Conservation (phyloP, 192 early-diverging fungal species). For the Podila horticola region DNA sequence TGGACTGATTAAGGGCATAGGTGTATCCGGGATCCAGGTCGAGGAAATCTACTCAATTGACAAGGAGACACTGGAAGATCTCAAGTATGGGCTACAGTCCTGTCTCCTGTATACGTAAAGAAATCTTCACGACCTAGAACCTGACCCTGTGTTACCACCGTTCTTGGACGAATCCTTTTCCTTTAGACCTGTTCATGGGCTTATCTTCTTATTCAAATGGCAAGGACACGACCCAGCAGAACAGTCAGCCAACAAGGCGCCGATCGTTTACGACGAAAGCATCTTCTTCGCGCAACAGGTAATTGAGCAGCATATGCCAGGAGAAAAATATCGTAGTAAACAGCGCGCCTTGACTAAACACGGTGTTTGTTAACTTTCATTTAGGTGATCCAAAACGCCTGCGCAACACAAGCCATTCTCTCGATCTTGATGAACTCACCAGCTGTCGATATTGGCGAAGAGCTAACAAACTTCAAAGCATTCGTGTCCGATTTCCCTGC, state of each 20-base stretch:
- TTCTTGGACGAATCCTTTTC: not conserved
- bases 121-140: not conserved
- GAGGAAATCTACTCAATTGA: slow-evolving; percentile 87
- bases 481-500: slow-evolving; percentile 78
- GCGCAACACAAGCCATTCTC: slow-evolving; percentile 88
- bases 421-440: slow-evolving; percentile 76
- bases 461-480: slow-evolving; percentile 71
- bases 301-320: not conserved
- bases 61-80: slow-evolving; percentile 61
- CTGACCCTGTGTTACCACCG: not conserved
- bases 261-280: slow-evolving; percentile 47
- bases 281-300: slow-evolving; percentile 80
- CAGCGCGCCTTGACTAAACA: too few species aligned
- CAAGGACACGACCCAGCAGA: slow-evolving; percentile 55
- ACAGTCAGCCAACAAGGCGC: slow-evolving; percentile 25
- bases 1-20: slow-evolving; percentile 81
- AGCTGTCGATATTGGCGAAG: slow-evolving; percentile 76
- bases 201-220: slow-evolving; percentile 90
- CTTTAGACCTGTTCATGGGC: slow-evolving; percentile 73
- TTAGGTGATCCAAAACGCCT: slow-evolving; percentile 86
- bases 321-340: not conserved
- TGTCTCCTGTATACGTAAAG: not conserved
- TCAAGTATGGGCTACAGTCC: slow-evolving; percentile 59
- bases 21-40: slow-evolving; percentile 76
- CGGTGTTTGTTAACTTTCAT: not conserved